Percentiles rank a stretch among this genome's conserved stretches.
Conservation (phyloP, 176 grass and related monocot genomes). For the Oryza punctata region DNA sequence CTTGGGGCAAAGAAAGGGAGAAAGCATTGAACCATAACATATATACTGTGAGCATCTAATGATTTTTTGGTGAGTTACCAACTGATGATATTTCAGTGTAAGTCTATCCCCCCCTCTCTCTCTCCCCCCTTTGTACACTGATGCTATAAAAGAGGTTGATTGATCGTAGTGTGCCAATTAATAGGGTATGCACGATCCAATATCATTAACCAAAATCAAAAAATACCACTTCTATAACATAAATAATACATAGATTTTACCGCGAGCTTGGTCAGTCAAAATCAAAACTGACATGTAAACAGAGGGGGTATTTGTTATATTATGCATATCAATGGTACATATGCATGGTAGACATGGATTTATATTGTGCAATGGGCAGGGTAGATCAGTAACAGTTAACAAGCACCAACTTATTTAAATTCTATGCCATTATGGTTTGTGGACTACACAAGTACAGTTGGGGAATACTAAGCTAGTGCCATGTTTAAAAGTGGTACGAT, state of each 20-base stretch:
- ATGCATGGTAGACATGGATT: background rate
- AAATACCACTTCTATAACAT: background rate
- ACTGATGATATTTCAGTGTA: background rate
- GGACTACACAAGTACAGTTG: background rate
- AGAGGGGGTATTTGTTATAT: background rate
- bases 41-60: background rate
- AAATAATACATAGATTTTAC: background rate
- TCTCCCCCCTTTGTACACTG: background rate
- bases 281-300: background rate
- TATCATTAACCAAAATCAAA: background rate
- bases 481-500: background rate
- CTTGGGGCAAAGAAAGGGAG: background rate
- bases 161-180: background rate
- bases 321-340: background rate
- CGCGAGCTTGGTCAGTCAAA: background rate
- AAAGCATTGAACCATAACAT: background rate
- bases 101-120: background rate
- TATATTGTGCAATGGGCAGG: background rate
- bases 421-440: background rate
- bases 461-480: background rate
- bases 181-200: background rate
- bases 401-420: conserved; percentile 24
- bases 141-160: background rate
- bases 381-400: background rate
- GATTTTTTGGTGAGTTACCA: background rate